A percentile compares a stretch with the other conserved stretches of the same genome.
These are phyloP conservation scores for Sarocladiaceae sp. DNA, from an alignment of 2,329 filamentous ascomycete species.

Conservation along the genomic window DNA sequence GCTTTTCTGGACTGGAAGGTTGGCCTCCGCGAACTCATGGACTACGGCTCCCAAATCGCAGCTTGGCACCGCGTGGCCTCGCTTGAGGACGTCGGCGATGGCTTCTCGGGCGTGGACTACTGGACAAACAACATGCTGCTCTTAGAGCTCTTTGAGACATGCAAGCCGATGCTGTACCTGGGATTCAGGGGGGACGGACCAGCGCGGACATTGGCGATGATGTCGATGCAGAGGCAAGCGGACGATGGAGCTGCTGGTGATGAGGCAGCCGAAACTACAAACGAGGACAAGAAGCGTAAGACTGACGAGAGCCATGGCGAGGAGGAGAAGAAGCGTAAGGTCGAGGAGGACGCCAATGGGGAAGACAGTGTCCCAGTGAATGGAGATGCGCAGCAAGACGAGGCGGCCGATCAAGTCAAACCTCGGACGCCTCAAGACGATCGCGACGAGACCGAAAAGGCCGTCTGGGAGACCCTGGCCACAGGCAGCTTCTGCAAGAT, in stretches of 20 bases:
- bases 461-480: neutral
- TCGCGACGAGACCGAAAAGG: neutral
- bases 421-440: no score
- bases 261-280: no score
- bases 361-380: no score
- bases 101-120: neutral
- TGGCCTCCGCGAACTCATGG: neutral
- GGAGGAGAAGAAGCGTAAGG: no score
- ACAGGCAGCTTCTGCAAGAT: neutral
- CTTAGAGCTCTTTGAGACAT: neutral
- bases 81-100: neutral
- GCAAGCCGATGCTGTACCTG: neutral
- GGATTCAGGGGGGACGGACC: neutral
- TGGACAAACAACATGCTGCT: neutral
- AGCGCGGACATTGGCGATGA: no score
- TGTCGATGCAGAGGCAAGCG: no score
- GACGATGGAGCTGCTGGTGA: neutral
- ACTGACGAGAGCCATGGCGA: no score
- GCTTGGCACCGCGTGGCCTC: neutral
- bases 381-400: neutral
- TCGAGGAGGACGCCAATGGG: no score
- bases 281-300: no score
- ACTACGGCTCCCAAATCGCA: neutral
- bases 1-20: neutral
- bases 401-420: no score